A percentile compares a stretch with the other conserved stretches of the same genome.
These are phyloP conservation scores for Acrocalymma vagum DNA, from an alignment of 2,329 filamentous ascomycete species.

Conservation along the genomic window DNA sequence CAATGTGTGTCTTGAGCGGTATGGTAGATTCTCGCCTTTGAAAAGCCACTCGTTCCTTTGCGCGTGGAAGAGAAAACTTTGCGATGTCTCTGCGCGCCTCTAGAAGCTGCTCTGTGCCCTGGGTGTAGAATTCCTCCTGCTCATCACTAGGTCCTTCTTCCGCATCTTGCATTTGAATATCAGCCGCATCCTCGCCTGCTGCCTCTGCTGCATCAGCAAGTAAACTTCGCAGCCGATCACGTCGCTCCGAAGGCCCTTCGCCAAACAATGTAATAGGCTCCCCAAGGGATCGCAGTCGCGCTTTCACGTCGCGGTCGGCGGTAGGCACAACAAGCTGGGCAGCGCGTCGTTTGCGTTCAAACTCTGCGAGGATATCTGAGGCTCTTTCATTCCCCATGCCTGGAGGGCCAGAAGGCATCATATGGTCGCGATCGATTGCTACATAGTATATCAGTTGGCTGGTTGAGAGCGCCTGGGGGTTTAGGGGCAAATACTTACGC, in stretches of 20 bases:
- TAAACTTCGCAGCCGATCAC: conserved; percentile 85
- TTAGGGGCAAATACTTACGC: conserved; percentile 62
- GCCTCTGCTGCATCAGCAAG: conserved; percentile 77
- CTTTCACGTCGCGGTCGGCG: conserved; percentile 86
- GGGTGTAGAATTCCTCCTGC: conserved; percentile 90
- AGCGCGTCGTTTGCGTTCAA: conserved; percentile 88
- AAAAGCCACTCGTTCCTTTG: conserved; percentile 77
- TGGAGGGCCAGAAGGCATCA: conserved; percentile 70
- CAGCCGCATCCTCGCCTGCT: conserved; percentile 57
- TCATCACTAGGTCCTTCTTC: conserved; percentile 65
- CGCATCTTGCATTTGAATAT: conserved; percentile 60
- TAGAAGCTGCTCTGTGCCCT: conserved; percentile 77
- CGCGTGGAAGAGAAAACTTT: conserved; percentile 81
- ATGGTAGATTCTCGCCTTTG: conserved; percentile 85
- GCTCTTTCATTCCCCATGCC: conserved; percentile 82
- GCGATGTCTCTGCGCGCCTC: conserved; percentile 82
- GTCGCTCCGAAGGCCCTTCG: conserved; percentile 83
- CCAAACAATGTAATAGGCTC: conserved; percentile 95
- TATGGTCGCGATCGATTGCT: conserved; percentile 83
- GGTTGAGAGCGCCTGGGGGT: neutral
- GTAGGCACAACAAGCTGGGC: conserved; percentile 92
- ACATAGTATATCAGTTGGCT: conserved; percentile 4
- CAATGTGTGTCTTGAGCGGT: conserved; percentile 87
- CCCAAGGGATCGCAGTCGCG: conserved; percentile 82
- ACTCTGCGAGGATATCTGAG: conserved; percentile 84